phyloP scores from a whole-genome alignment of 345 rosid species.

The Dovyalis caffra region DNA sequence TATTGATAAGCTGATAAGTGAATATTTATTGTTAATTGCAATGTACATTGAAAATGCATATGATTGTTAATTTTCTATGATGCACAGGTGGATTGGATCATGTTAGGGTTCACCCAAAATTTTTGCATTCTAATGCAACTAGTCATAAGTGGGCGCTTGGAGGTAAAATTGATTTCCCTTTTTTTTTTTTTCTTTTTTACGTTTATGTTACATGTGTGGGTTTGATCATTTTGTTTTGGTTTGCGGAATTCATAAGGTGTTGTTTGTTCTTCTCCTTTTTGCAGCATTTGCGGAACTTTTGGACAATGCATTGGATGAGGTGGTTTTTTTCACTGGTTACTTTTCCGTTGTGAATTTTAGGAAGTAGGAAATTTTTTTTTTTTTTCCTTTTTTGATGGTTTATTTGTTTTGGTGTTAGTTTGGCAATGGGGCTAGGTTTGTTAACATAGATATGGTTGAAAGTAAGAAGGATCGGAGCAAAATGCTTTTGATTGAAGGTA shows the following conservation, averaged over 20 bases:
- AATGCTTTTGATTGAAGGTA: conserved; percentile 87
- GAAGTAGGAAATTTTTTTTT: neutral
- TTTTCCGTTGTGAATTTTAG: neutral
- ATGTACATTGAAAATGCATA: neutral
- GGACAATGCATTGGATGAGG: conserved; percentile 93
- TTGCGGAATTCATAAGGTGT: neutral
- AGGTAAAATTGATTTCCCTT: conserved; percentile 55
- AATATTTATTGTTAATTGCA: neutral
- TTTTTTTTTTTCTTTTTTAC: neutral
- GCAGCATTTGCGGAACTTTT: conserved; percentile 94
- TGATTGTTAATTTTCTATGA: neutral
- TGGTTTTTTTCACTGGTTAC: conserved; percentile 15
- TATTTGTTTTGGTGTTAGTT: conserved; percentile 41
- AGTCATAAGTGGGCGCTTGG: conserved; percentile 99
- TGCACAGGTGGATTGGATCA: conserved; percentile 75
- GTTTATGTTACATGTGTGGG: neutral
- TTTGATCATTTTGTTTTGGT: neutral
- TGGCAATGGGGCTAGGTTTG: conserved; percentile 75
- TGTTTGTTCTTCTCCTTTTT: conserved; percentile 13
- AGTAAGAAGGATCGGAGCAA: conserved; percentile 59
- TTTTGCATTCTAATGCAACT: conserved; percentile 94
- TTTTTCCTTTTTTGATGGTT: conserved; percentile 8
- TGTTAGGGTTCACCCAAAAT: conserved; percentile 94
- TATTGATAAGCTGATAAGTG: neutral
- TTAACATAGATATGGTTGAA: conserved; percentile 64